Base-by-base conservation (phyloP, 768 basidiomycete genomes). In the Serpula lacrymans region DNA sequence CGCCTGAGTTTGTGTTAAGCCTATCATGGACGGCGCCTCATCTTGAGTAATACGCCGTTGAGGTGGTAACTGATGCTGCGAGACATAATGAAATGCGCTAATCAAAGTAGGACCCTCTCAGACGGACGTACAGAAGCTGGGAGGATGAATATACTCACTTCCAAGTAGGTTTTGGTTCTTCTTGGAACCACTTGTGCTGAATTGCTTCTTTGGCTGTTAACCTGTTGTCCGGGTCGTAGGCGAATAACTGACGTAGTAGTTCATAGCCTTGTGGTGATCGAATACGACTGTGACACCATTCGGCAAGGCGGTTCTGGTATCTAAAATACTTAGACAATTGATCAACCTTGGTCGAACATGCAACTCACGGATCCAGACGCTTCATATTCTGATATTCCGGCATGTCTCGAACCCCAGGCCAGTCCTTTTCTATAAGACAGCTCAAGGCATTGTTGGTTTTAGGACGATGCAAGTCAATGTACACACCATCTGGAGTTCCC, bases 1-100 rank as follows among this genome's bases (percentile, higher is more conserved):
- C 3, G 61, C 65, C 6, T 47, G 41, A n/a, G 49, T 51, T 14
- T 73, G 62, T 14, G 78, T 77, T 14, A 78, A 58, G 18, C 82
- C 82, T 66, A 89, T 78, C 87, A 89, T 88, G 0, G 84, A 87
- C 0, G 88, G 86, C 5, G 86, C 88, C 27, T 97, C 93, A 57
- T 97, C 95, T 54, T 91, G 86, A 2, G 92, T 88, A 37, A 97
- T 94, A 29, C 92, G 79, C 22, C 93, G 72, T 28, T 82, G 82
- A 0, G 94, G 94, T 24, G 93, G 94, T 10, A 82, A 72, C 48
- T 89, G 84, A 37, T 77, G 72, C 1, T 75, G 54, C 0, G 72
- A 69, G 14, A 84, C 71, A 3, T 74, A 69, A 28, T 82, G 74
- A 60, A 95, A 94, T 0, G 86, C 89, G 53, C 88, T 94, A 11